Evolutionary conservation across 208 protist species (phyloP), one percentile per base, ranked within the genome.

Genomic region (Acanthamoeba sp.): DNA sequence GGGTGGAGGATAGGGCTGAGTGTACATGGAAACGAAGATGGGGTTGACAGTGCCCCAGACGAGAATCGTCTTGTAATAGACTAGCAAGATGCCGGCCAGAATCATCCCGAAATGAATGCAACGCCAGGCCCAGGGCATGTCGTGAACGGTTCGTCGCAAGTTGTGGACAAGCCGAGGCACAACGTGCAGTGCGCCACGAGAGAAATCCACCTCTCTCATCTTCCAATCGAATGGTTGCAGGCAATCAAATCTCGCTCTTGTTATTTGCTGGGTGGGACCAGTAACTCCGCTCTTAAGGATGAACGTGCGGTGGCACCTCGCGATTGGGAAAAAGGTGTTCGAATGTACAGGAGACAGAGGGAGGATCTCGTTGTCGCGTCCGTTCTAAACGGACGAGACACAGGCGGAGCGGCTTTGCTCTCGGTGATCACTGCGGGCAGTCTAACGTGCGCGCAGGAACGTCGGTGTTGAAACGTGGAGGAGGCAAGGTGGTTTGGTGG

Each of bases 11-110:
- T 38, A 85, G 76, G 76, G 76, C 29, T 5, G 7, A 1, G 76
- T 85, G 76, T 85, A 85, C 42, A 55, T 29, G 45, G 36, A 48
- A 27, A 85, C 76, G 45, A 85, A 85, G 76, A 85, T 9, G 42
- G 76, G 76, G 45, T 85, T 85, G 45, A 85, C 76, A 3, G 76
- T 85, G 76, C 76, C 76, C 76, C 76, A 85, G 32, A 85, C 76
- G 22, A 85, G 76, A 20, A 85, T 57, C 42, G 76, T 85, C 76
- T 85, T 85, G 76, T 85, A 85, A 45, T 85, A 85, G 45, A 85
- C 45, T 7, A 85, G 76, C 76, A 85, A 32, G 42, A 50, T 20
- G 45, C 76, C 76, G 16, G 48, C 24, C 38, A 57, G 2, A 45
- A 85, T 85, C 45, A 50, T 57, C 9, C 38, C 38, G 1, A 85